Evolutionary conservation across 2,329 filamentous ascomycete genomes (phyloP).

Genomic region (Colletotrichum australisinense): DNA sequence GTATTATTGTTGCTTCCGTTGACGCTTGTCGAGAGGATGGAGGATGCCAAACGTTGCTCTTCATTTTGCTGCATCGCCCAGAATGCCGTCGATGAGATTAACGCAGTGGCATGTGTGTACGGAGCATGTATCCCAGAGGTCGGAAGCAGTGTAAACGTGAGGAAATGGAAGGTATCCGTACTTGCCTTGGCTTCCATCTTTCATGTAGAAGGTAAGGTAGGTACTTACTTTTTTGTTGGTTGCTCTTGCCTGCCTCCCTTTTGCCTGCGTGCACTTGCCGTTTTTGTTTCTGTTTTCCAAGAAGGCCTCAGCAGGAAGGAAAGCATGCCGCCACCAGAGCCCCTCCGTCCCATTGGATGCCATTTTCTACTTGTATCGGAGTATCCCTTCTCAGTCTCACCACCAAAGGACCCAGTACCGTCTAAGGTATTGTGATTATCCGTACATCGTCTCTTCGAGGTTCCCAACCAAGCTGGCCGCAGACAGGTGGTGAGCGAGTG

Average conservation of each 20-base stretch:
- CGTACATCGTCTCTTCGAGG: not conserved
- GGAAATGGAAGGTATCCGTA: too few relatives aligned
- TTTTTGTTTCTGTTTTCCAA: not conserved
- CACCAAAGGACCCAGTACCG: not conserved
- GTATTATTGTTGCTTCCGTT: not conserved
- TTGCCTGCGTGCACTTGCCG: not conserved
- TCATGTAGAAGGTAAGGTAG: not conserved
- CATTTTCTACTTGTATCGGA: not conserved
- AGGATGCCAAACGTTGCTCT: slow-evolving; percentile 1
- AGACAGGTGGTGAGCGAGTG: too few relatives aligned
- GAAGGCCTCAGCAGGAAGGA: not conserved
- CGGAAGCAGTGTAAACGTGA: not conserved
- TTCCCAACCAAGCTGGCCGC: too few relatives aligned
- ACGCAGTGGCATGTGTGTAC: not conserved
- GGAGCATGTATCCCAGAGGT: not conserved
- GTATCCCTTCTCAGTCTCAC: not conserved
- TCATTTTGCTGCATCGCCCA: not conserved
- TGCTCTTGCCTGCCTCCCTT: not conserved
- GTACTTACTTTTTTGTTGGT: not conserved
- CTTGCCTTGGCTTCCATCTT: not conserved
- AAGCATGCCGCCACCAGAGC: slow-evolving; percentile 18
- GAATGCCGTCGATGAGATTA: not conserved
- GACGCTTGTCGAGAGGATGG: not conserved
- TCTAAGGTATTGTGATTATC: not conserved
- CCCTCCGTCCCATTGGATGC: not conserved